Percentiles rank a stretch among this genome's conserved stretches.
These are phyloP conservation scores for Areca catechu DNA, from an alignment of 176 grass and related monocot species.

Conservation along the genomic window DNA sequence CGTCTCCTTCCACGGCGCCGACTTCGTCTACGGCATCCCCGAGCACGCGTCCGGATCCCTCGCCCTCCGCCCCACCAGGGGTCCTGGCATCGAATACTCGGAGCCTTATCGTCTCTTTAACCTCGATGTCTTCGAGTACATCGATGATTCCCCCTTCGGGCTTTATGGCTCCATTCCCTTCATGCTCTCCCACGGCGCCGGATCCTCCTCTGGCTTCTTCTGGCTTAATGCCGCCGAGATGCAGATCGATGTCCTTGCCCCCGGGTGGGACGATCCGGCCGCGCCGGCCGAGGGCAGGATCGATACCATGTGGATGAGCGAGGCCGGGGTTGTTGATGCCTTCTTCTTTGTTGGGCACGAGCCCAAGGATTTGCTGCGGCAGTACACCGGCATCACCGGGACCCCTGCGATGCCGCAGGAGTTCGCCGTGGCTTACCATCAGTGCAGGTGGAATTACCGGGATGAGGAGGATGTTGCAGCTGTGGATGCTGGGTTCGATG, in stretches of 20 bases:
- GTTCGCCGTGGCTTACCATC: slow-evolving; percentile 77
- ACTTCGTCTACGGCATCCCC: slow-evolving; percentile 91
- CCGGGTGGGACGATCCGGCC: slow-evolving; percentile 47
- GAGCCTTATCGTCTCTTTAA: slow-evolving; percentile 94
- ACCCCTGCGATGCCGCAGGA: slow-evolving; percentile 69
- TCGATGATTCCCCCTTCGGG: slow-evolving; percentile 84
- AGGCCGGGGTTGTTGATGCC: slow-evolving; percentile 66
- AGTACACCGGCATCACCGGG: slow-evolving; percentile 75
- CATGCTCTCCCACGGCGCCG: slow-evolving; percentile 69
- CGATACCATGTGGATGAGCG: slow-evolving; percentile 82
- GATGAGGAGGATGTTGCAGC: slow-evolving; percentile 78
- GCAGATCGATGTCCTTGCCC: slow-evolving; percentile 93
- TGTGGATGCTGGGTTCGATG: slow-evolving; percentile 76
- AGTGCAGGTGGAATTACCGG: slow-evolving; percentile 97
- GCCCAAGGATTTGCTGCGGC: slow-evolving; percentile 69
- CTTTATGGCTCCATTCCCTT: slow-evolving; percentile 90
- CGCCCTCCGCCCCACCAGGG: slow-evolving; percentile 60
- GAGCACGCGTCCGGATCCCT: slow-evolving; percentile 73
- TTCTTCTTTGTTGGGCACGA: slow-evolving; percentile 85
- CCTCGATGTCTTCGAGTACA: slow-evolving; percentile 85
- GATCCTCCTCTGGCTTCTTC: slow-evolving; percentile 71
- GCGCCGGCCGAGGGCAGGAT: slow-evolving; percentile 22
- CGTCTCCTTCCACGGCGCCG: slow-evolving; percentile 69
- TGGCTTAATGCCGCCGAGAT: slow-evolving; percentile 96
- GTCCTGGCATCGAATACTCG: slow-evolving; percentile 64